Base-by-base conservation (phyloP, 2,329 filamentous ascomycete species). In the Colletotrichum sansevieriae region DNA sequence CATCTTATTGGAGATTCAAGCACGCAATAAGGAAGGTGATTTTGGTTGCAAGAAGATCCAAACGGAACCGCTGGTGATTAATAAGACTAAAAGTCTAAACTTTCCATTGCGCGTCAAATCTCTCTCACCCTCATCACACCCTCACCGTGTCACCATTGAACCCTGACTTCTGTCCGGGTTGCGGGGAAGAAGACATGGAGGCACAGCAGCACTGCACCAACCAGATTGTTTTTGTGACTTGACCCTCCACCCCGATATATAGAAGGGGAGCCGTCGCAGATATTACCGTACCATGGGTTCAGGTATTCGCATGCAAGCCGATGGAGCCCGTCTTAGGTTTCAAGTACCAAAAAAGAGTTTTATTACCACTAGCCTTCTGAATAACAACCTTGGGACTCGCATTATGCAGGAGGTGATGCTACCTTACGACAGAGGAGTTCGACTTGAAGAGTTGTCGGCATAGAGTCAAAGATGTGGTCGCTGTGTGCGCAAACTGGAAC, bases 321-420 rank as follows among this genome's bases (percentile, higher is more conserved):
- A 59, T 47, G 56, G n/a, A 25, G 43, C 29, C n/a, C 15, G 35
- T 49, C 8, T 15, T 46, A 15, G 57, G 57, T 49, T 60, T 49
- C 44, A 49, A 49, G 44, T 60, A 18, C 39, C 29, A 60, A 20
- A 49, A 41, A 37, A 33, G 18, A 54, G 51, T 54, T 13, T 20
- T 22, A 37, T 18, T 37, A 18, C n/a, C 9, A 54, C 51, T 33
- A n/a, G 33, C 52, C n/a, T 20, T n/a, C 33, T 11, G 52, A 20
- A n/a, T 29, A 52, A 33, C 25, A 39, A 39, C 15, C 33, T 55
- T 37, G 33, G 33, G 29, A 57, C 8, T 20, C 37, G 54, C 13
- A 15, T 25, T 2, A 57, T 57, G 54, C 54, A 57, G 54, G 37
- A 57, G 54, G 35, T 35, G 33, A 55, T 12, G 35, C 18, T 33